These are phyloP conservation scores for Solanum tacnaense DNA, from an alignment of 257 asterid species.

Conservation along the genomic window DNA sequence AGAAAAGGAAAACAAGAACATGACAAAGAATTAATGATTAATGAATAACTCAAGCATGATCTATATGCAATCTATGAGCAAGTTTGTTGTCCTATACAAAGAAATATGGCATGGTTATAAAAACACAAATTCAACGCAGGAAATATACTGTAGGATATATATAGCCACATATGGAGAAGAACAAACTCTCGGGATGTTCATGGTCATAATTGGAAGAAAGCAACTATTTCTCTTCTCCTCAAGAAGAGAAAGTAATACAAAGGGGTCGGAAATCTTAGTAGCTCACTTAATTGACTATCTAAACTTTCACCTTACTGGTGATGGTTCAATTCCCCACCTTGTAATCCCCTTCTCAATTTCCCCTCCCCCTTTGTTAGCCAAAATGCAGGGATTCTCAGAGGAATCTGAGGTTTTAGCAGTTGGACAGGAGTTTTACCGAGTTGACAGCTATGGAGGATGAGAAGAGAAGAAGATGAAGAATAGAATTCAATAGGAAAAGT, in stretches of 20 bases:
- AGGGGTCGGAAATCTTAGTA: not conserved
- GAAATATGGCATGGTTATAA: not conserved
- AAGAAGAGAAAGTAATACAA: not conserved
- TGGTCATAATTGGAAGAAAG: too few relatives aligned
- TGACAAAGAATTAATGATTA: not conserved
- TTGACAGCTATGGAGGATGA: not conserved
- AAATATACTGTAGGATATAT: not conserved
- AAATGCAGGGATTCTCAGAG: not conserved
- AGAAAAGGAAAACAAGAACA: not conserved
- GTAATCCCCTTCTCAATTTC: not conserved
- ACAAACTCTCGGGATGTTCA: not conserved
- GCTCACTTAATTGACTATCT: not conserved
- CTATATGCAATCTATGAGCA: not conserved
- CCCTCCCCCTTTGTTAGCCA: not conserved
- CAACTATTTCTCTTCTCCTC: not conserved
- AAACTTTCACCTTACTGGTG: not conserved
- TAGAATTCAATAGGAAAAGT: not conserved
- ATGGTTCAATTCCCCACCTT: not conserved
- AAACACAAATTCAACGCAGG: not conserved
- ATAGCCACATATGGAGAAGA: not conserved
- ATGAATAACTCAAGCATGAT: not conserved
- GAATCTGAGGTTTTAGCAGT: not conserved
- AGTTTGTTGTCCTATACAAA: not conserved
- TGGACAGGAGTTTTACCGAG: not conserved
- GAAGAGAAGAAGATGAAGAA: not conserved